Percentiles rank a stretch among this genome's conserved stretches.
These are phyloP conservation scores for Schoenoplectus tabernaemontani DNA, from an alignment of 202 grass and related monocot species.

Conservation along the genomic window DNA sequence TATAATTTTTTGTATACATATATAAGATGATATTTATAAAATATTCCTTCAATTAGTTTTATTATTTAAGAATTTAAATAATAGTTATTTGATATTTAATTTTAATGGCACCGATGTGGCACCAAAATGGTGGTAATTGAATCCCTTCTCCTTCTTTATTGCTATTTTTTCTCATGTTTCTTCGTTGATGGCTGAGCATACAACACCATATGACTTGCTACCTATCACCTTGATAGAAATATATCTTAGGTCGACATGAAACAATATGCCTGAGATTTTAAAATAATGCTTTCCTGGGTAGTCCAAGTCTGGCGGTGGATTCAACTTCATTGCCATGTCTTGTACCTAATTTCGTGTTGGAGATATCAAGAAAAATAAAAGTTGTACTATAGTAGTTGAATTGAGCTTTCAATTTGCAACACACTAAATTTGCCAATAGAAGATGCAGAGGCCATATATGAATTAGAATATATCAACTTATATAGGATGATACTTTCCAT, in stretches of 20 bases:
- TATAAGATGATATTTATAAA: no score
- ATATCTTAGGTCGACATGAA: conserved; percentile 73
- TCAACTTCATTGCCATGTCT: conserved; percentile 55
- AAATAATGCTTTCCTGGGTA: conserved; percentile 77
- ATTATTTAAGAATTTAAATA: no score
- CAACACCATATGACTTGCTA: conserved; percentile 55
- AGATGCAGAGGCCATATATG: not conserved
- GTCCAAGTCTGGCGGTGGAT: conserved; percentile 54
- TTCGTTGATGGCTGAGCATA: conserved; percentile 56
- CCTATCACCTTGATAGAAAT: conserved; percentile 67
- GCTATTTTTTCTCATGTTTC: conserved; percentile 67
- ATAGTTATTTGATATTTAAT: no score
- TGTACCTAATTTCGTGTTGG: not conserved
- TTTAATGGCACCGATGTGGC: no score
- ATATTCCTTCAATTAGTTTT: no score
- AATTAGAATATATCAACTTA: no score
- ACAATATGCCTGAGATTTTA: conserved; percentile 58
- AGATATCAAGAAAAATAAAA: not conserved
- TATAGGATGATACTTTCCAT: not conserved
- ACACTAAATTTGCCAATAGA: not conserved
- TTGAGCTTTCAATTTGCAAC: no score
- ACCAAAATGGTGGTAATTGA: no score
- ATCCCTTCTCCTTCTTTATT: conserved; percentile 93
- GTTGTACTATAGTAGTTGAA: no score
- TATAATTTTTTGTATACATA: no score